These are phyloP conservation scores for Tetradesmus obliquus DNA, from an alignment of 139 green algal species.

Conservation along the genomic window DNA sequence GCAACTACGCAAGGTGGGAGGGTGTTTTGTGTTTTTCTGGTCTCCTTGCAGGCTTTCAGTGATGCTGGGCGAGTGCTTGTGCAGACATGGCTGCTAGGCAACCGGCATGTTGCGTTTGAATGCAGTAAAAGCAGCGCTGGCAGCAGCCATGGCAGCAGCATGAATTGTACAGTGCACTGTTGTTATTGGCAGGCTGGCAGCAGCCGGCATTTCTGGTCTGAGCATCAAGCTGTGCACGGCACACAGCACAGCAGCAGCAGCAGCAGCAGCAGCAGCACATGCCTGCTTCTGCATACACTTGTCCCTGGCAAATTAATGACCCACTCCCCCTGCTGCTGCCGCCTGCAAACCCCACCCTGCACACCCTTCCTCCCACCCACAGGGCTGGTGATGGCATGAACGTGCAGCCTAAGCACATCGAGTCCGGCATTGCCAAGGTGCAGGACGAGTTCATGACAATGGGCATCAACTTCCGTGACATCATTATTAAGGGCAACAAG, in stretches of 20 bases:
- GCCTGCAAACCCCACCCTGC: not conserved
- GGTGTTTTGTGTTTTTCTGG: not conserved
- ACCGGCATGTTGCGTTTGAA: no score
- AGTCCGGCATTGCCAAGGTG: slow-evolving; percentile 22
- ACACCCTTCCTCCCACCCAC: not conserved
- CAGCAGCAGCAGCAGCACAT: not conserved
- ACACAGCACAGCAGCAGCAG: not conserved
- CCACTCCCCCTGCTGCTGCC: not conserved
- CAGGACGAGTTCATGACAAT: slow-evolving; percentile 23
- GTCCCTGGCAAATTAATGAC: no score
- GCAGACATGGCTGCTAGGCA: no score
- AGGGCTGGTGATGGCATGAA: slow-evolving; percentile 22
- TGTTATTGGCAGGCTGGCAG: no score
- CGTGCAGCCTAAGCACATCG: slow-evolving; percentile 11
- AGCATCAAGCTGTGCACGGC: no score
- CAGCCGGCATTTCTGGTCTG: no score
- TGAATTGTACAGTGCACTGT: no score
- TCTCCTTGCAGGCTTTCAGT: not conserved
- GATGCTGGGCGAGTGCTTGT: not conserved
- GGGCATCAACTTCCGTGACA: slow-evolving; percentile 26
- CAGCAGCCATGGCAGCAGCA: not conserved
- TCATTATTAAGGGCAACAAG: not conserved
- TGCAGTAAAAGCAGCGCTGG: no score
- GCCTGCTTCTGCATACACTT: no score
- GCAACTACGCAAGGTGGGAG: slow-evolving; percentile 34